Base-by-base conservation (phyloP, 31 red algal genomes). In the Endocladia muricata region DNA sequence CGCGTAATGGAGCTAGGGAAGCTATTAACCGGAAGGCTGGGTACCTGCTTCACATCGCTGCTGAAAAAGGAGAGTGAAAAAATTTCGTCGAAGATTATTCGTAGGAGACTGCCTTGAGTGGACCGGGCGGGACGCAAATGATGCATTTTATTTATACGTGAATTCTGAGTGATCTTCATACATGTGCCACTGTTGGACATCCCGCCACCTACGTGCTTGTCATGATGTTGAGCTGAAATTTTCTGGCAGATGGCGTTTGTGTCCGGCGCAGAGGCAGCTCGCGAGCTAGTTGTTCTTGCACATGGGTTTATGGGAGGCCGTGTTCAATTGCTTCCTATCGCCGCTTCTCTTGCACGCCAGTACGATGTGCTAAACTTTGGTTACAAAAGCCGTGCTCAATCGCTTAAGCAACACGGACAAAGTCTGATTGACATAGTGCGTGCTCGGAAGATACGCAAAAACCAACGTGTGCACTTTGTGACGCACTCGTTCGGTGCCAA, bases 401-500 rank as follows among this genome's bases (percentile, higher is more conserved):
- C 77, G 13, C 63, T 91, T 22, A 37, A 71, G 29, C 42, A 59
- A 22, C 88, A 91, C 69, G 49, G 73, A 35, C 54, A 71, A 23
- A 57, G 59, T 26, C 64, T 84, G 21, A 29, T 84, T 28, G 88
- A 91, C 79, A 68, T 66, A 28, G 73, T 91, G 0, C 32, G 61
- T 23, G 21, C 42, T 36, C 72, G 88, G 19, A 51, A 79, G 38
- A 34, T 47, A n/a, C 56, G 44, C 17, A 36, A 76, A 28, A 55
- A 11, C 30, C 81, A 85, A 69, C 54, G 44, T 19, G 65, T 91
- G 26, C 79, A 91, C 42, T 91, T 91, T 54, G 88, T 91, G n/a
- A 84, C 88, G 39, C 88, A 91, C 63, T 91, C 88, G 1, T 84
- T 84, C 55, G 88, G 88, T 41, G 88, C 79, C 19, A 56, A 84